Conservation (phyloP, 2,329 filamentous ascomycete genomes). For the Penicillium glabrum region DNA sequence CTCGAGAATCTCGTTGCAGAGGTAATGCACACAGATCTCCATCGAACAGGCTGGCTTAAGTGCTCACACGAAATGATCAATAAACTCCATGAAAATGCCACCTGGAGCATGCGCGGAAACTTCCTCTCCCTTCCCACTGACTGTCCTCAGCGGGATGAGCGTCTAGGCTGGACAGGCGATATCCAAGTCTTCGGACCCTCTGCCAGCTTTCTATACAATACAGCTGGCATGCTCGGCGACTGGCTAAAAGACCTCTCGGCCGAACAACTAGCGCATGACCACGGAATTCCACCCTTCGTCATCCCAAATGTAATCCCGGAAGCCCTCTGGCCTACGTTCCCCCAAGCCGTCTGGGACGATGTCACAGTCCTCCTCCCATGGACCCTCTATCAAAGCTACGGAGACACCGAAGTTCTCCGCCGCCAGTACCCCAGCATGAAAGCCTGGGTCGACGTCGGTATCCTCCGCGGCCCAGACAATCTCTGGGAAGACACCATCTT, state of each 20-base stretch:
- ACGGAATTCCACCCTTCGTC: constrained; percentile 1
- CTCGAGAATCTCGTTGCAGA: constrained; percentile 35
- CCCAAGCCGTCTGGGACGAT: constrained; percentile 12
- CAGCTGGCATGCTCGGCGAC: constrained; percentile 49
- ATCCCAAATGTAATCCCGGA: constrained; percentile 2
- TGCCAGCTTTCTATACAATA: constrained; percentile 51
- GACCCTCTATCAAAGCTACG: constrained; percentile 8
- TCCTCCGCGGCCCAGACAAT: constrained; percentile 4
- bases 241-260: constrained; percentile 52
- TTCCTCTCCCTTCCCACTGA: constrained; percentile 60
- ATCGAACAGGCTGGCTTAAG: constrained; percentile 50
- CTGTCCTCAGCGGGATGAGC: constrained; percentile 57
- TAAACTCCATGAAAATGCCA: constrained; percentile 54
- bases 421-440: constrained; percentile 9
- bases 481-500: constrained; percentile 7
- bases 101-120: constrained; percentile 60
- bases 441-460: constrained; percentile 6
- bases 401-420: constrained; percentile 2
- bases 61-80: constrained; percentile 56
- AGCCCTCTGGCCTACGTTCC: constrained; percentile 2
- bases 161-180: constrained; percentile 56
- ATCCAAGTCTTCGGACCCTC: constrained; percentile 47
- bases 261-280: constrained; percentile 26
- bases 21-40: constrained; percentile 55
- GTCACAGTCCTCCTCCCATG: constrained; percentile 6